These are phyloP conservation scores for Flagelloscypha sp. DNA, from an alignment of 768 basidiomycete genomes.

Conservation along the genomic window DNA sequence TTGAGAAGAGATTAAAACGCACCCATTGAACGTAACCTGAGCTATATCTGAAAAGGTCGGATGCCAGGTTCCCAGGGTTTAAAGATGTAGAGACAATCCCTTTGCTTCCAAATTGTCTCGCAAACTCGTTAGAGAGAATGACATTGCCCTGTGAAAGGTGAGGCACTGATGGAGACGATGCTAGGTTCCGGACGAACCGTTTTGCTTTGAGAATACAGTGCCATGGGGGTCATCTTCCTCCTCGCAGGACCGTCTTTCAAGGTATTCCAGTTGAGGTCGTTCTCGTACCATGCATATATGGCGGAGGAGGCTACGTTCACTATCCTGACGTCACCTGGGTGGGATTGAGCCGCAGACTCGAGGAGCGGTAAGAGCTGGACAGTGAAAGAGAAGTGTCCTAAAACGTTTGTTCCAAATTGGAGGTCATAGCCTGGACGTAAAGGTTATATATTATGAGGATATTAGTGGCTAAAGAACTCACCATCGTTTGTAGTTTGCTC, in stretches of 20 bases:
- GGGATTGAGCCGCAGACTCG: constrained; percentile 13
- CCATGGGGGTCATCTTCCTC: constrained; percentile 6
- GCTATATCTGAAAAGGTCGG: constrained; percentile 24
- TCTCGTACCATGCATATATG: neutral
- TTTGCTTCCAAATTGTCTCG: constrained; percentile 28
- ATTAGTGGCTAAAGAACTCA: no score
- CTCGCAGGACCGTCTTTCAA: constrained; percentile 21
- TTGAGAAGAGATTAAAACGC: constrained; percentile 12
- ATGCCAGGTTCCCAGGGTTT: constrained; percentile 33
- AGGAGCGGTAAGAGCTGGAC: constrained; percentile 16
- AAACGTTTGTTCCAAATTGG: constrained; percentile 31
- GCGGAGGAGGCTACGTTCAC: constrained; percentile 30
- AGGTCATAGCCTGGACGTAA: constrained; percentile 32
- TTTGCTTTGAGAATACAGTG: constrained; percentile 22
- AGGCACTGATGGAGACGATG: neutral
- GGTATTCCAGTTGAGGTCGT: constrained; percentile 17
- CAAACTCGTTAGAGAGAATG: constrained; percentile 29
- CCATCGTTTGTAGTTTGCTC: constrained; percentile 10
- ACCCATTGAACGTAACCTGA: constrained; percentile 5
- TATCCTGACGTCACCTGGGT: constrained; percentile 29
- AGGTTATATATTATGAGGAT: no score
- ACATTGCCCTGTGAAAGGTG: constrained; percentile 25
- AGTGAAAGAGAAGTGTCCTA: constrained; percentile 15
- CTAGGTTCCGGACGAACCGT: constrained; percentile 10
- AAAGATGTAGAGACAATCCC: constrained; percentile 32